A percentile compares a stretch with the other conserved stretches of the same genome.
Conservation (phyloP, 441 rosid species). For the Gossypium trilobum region DNA sequence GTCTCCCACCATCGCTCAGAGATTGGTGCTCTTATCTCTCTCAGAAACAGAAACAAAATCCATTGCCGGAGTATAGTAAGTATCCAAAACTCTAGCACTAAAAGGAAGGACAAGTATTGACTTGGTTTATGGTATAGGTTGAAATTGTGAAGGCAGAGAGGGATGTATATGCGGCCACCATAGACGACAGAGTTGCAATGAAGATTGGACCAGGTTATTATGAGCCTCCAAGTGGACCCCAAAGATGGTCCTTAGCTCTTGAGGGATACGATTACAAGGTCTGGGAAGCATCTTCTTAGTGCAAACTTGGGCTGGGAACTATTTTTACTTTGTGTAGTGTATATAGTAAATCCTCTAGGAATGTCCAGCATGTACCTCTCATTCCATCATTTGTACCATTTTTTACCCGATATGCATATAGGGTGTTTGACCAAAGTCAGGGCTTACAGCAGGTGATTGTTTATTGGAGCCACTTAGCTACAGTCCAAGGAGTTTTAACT, state of each 20-base stretch:
- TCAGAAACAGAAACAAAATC: conserved; percentile 64
- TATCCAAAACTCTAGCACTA: conserved; percentile 3
- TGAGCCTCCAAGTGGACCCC: conserved; percentile 51
- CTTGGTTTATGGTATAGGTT: conserved; percentile 31
- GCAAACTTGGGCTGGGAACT: not conserved
- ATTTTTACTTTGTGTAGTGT: not conserved
- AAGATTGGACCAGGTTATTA: conserved; percentile 85
- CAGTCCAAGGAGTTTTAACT: not conserved
- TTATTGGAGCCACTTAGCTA: not conserved
- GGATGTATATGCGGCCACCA: conserved; percentile 73
- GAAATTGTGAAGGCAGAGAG: conserved; percentile 58
- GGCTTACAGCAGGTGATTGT: not conserved
- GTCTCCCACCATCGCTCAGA: conserved; percentile 66
- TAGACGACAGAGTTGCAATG: conserved; percentile 66
- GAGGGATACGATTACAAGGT: conserved; percentile 77
- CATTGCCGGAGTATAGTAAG: conserved; percentile 78
- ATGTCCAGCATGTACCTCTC: not conserved
- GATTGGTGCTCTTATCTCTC: conserved; percentile 57
- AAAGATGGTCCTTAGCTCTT: conserved; percentile 46
- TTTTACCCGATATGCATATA: not conserved
- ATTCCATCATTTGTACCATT: not conserved
- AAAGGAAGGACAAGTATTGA: not conserved
- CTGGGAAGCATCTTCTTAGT: conserved; percentile 66
- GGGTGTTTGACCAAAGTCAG: not conserved
- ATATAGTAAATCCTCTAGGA: not conserved